Evolutionary conservation across 441 rosid genomes (phyloP).

Genomic region (Adansonia gregorii): DNA sequence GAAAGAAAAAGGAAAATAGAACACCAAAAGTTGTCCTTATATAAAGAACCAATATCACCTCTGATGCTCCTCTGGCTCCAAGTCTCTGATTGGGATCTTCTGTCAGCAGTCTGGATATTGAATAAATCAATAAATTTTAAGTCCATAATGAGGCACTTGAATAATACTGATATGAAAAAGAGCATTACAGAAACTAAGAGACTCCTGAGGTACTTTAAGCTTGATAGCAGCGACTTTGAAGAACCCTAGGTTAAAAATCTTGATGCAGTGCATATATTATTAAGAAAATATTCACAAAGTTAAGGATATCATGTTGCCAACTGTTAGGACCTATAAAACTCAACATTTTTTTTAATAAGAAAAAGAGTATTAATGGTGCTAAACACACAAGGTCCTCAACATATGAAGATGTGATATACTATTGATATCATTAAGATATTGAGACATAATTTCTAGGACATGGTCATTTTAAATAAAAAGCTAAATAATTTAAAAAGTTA

Average conservation of each 20-base stretch:
- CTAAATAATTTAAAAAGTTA: neutral
- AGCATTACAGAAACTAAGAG: neutral
- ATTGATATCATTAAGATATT: neutral
- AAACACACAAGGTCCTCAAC: neutral
- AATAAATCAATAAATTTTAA: neutral
- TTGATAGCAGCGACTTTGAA: neutral
- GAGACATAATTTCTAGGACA: neutral
- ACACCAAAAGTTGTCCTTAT: slow-evolving; percentile 25
- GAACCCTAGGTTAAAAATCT: neutral
- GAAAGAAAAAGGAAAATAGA: slow-evolving; percentile 13
- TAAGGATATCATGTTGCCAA: slow-evolving; percentile 1
- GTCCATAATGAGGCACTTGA: neutral
- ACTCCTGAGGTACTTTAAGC: neutral
- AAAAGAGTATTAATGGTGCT: neutral
- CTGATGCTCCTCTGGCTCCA: slow-evolving; percentile 91
- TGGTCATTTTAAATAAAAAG: neutral
- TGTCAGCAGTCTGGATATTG: slow-evolving; percentile 71
- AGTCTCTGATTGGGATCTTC: slow-evolving; percentile 98
- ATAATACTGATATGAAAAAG: neutral
- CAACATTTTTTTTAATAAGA: neutral
- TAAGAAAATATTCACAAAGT: slow-evolving; percentile 3
- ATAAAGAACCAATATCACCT: slow-evolving; percentile 56
- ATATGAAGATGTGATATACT: neutral
- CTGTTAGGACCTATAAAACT: neutral
- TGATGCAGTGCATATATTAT: slow-evolving; percentile 12